Evolutionary conservation across 2,329 filamentous ascomycete genomes (phyloP).

Genomic region (Lachnellula willkommii): DNA sequence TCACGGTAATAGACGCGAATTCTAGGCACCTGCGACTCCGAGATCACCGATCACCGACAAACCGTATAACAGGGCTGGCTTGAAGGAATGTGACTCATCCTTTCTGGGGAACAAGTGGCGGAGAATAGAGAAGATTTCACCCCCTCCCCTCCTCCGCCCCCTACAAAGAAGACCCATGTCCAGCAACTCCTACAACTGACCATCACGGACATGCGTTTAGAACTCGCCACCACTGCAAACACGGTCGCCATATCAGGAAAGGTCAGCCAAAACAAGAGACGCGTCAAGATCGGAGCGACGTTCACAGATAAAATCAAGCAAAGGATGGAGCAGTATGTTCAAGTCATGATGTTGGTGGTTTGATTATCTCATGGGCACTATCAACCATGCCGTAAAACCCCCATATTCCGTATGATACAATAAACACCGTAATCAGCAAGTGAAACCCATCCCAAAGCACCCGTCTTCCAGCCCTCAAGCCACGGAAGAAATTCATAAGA

Average conservation of each 20-base stretch:
- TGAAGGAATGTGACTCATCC: too few species aligned
- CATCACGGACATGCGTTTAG: too few species aligned
- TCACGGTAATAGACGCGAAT: too few species aligned
- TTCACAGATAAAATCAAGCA: not conserved
- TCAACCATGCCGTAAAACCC: slow-evolving; percentile 22
- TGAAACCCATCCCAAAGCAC: slow-evolving; percentile 24
- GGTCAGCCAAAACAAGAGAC: not conserved
- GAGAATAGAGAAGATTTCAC: too few species aligned
- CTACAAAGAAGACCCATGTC: too few species aligned
- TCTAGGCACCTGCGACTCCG: too few species aligned
- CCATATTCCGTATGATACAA: slow-evolving; percentile 29
- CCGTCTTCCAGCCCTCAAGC: slow-evolving; percentile 14
- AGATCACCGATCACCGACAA: too few species aligned
- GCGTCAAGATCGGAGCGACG: not conserved
- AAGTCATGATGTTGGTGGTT: slow-evolving; percentile 12
- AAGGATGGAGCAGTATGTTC: not conserved
- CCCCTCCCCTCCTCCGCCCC: not conserved
- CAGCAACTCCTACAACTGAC: too few species aligned
- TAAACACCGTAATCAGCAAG: slow-evolving; percentile 24
- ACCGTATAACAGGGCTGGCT: too few species aligned
- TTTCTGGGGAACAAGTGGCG: too few species aligned
- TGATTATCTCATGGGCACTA: slow-evolving; percentile 20
- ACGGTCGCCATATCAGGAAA: not conserved
- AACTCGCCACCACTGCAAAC: not conserved
- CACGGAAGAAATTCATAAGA: slow-evolving; percentile 26